These are phyloP conservation scores for Cryptosporidium felis DNA, from an alignment of 169 alveolate species.

Conservation along the genomic window DNA sequence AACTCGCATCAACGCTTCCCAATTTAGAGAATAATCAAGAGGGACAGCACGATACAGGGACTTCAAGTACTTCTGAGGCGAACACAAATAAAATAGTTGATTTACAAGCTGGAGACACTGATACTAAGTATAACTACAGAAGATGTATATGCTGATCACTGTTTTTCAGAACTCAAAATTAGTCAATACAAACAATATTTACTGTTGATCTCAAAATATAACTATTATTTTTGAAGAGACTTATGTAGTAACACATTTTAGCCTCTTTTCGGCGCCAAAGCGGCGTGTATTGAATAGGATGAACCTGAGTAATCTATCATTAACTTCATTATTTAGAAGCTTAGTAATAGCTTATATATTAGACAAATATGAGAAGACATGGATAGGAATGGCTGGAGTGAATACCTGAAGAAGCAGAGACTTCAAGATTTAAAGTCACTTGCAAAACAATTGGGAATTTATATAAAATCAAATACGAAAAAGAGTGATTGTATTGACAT, in stretches of 20 bases:
- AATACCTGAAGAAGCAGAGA: constrained; percentile 58
- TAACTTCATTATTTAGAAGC: neutral
- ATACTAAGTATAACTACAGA: constrained; percentile 13
- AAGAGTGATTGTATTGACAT: constrained; percentile 63
- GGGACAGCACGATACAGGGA: neutral
- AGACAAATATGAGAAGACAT: neutral
- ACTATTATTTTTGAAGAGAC: too few species aligned
- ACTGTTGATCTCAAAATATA: too few species aligned
- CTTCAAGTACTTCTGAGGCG: neutral
- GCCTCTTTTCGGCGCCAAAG: too few species aligned
- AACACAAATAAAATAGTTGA: constrained; percentile 46
- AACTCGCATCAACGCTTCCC: constrained; percentile 83
- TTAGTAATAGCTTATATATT: neutral
- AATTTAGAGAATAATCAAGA: constrained; percentile 69
- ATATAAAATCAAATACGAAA: constrained; percentile 59
- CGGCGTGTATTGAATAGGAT: too few species aligned
- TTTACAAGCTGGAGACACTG: constrained; percentile 37
- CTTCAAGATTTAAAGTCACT: constrained; percentile 51
- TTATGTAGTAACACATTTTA: too few species aligned
- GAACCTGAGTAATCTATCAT: too few species aligned
- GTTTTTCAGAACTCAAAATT: neutral
- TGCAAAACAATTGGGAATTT: constrained; percentile 52
- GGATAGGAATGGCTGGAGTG: constrained; percentile 68
- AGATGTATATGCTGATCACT: constrained; percentile 30
- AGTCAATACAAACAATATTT: too few species aligned